Evolutionary conservation across 495 filamentous ascomycete species (phyloP).

Genomic region (Trichoderma virens): DNA sequence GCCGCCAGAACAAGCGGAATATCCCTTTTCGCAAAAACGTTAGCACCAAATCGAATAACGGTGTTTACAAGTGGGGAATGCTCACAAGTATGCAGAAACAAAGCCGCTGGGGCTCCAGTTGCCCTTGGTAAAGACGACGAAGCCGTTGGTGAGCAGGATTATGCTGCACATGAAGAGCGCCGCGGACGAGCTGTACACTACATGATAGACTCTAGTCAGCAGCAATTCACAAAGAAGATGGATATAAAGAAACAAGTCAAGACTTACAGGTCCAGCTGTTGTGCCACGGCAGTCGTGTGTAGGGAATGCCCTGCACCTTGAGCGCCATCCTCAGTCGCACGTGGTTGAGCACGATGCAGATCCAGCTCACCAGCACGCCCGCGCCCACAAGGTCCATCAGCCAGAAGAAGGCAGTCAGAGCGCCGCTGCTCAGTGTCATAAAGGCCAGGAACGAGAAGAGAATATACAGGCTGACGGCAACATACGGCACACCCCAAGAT

Average conservation of each 20-base stretch:
- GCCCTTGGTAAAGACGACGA: slow-evolving; percentile 39
- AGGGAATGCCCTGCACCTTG: slow-evolving; percentile 41
- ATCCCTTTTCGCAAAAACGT: slow-evolving; percentile 33
- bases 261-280: slow-evolving; percentile 33
- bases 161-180: slow-evolving; percentile 38
- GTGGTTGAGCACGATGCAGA: slow-evolving; percentile 61
- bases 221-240: not conserved
- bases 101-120: slow-evolving; percentile 40
- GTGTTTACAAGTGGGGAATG: not conserved
- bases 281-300: slow-evolving; percentile 44
- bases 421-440: slow-evolving; percentile 21
- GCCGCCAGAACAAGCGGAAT: slow-evolving; percentile 46
- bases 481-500: slow-evolving; percentile 49
- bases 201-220: not conserved
- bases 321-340: slow-evolving; percentile 62
- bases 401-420: slow-evolving; percentile 46
- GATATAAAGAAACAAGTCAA: too few relatives aligned
- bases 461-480: slow-evolving; percentile 45
- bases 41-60: not conserved
- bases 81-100: slow-evolving; percentile 43
- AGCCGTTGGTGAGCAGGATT: slow-evolving; percentile 41
- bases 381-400: slow-evolving; percentile 62
- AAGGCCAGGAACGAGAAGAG: slow-evolving; percentile 37
- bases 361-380: slow-evolving; percentile 63
- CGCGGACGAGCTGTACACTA: slow-evolving; percentile 27